A percentile compares a stretch with the other conserved stretches of the same genome.
phyloP scores from a whole-genome alignment of 2,329 filamentous ascomycete genomes.

The Talaromyces funiculosus region DNA sequence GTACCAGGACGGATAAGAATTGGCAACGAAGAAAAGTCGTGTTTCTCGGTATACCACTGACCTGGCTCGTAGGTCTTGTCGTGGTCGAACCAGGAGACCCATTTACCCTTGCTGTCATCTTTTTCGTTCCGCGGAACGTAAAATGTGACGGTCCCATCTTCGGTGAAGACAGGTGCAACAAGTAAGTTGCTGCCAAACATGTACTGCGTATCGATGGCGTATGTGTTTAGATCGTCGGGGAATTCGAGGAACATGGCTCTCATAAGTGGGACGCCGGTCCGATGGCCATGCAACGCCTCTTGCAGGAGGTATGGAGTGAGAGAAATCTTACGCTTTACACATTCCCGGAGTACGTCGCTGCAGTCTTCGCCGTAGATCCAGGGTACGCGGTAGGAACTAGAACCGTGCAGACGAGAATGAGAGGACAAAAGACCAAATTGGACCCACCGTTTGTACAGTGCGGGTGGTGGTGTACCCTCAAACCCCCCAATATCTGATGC shows the following conservation, averaged over 20 bases:
- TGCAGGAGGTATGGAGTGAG: constrained; percentile 56
- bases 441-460: constrained; percentile 73
- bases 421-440: constrained; percentile 67
- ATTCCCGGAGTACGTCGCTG: constrained; percentile 50
- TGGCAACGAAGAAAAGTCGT: constrained; percentile 54
- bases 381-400: constrained; percentile 65
- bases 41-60: constrained; percentile 56
- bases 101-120: constrained; percentile 48
- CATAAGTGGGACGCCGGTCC: constrained; percentile 56
- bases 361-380: constrained; percentile 66
- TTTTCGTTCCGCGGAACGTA: constrained; percentile 51
- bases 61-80: constrained; percentile 33
- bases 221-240: constrained; percentile 62
- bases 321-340: constrained; percentile 49
- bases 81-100: constrained; percentile 46
- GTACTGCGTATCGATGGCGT: constrained; percentile 65
- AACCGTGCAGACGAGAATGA: constrained; percentile 66
- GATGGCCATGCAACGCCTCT: constrained; percentile 47
- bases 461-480: constrained; percentile 60
- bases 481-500: constrained; percentile 67
- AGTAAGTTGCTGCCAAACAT: constrained; percentile 64
- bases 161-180: constrained; percentile 59
- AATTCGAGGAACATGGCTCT: constrained; percentile 65
- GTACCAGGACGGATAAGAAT: constrained; percentile 52
- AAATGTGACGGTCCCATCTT: constrained; percentile 59